phyloP scores from a whole-genome alignment of 345 rosid genomes.

The Pistacia atlantica region DNA sequence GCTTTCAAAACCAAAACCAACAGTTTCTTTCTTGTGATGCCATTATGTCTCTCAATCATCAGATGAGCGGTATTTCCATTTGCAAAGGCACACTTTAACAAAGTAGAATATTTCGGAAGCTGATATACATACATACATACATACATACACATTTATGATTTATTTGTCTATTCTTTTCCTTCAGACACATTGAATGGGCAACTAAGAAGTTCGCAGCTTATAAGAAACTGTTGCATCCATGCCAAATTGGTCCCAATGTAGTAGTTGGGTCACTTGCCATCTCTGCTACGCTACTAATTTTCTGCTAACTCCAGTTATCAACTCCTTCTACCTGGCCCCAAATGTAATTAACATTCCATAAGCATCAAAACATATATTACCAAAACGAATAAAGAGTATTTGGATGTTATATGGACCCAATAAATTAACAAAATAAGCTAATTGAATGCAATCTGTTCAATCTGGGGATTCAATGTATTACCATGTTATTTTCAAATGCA shows the following conservation, averaged over 20 bases:
- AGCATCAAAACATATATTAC: not conserved
- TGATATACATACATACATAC: conserved; percentile 28
- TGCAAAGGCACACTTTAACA: conserved; percentile 19
- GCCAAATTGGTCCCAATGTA: conserved; percentile 16
- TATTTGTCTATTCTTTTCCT: conserved; percentile 16
- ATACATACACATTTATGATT: conserved; percentile 23
- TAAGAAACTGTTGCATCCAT: conserved; percentile 21
- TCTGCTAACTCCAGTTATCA: conserved; percentile 16
- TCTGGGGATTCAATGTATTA: not conserved
- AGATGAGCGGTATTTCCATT: conserved; percentile 8
- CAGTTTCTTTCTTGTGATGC: too few species aligned
- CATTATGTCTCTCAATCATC: not conserved
- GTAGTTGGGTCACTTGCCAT: conserved; percentile 7
- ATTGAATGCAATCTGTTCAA: not conserved
- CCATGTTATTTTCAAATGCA: not conserved
- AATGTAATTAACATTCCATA: not conserved
- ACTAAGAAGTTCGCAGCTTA: conserved; percentile 23
- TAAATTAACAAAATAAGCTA: not conserved
- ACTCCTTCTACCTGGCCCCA: conserved; percentile 21
- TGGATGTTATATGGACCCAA: not conserved
- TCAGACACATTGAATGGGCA: conserved; percentile 9
- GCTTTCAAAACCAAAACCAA: too few species aligned
- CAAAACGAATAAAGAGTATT: not conserved
- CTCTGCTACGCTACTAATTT: conserved; percentile 6
- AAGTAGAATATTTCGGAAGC: conserved; percentile 8